A percentile compares a stretch with the other conserved stretches of the same genome.
phyloP scores from a whole-genome alignment of 495 filamentous ascomycete species.

The Glarea lozoyensis region DNA sequence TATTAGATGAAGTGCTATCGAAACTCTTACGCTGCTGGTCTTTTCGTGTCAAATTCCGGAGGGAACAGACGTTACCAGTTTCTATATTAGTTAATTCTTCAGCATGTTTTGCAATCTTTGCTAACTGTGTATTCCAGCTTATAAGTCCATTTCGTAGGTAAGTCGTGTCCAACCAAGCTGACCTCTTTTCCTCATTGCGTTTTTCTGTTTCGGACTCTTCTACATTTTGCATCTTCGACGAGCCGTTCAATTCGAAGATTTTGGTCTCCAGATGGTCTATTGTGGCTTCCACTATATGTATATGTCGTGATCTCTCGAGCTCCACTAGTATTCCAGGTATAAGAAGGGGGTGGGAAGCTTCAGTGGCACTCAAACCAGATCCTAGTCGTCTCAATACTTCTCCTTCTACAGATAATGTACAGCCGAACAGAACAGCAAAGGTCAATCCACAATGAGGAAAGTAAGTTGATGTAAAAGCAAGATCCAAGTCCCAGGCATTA shows the following conservation, averaged over 20 bases:
- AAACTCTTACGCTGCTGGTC: not conserved
- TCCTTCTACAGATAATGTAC: constrained; percentile 10
- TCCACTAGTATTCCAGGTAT: constrained; percentile 23
- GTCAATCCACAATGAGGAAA: constrained; percentile 19
- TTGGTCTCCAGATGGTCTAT: constrained; percentile 19
- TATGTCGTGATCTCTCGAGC: constrained; percentile 20
- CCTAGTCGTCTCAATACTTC: constrained; percentile 16
- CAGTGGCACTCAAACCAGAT: constrained; percentile 1
- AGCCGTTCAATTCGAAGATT: constrained; percentile 20
- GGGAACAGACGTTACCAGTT: no score
- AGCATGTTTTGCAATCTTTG: constrained; percentile 16
- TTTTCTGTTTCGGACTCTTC: constrained; percentile 6
- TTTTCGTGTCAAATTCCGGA: not conserved
- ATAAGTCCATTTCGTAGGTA: constrained; percentile 20
- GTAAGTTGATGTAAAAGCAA: constrained; percentile 24
- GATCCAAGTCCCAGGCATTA: constrained; percentile 24
- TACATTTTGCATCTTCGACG: not conserved
- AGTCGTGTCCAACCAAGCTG: constrained; percentile 20
- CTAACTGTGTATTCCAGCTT: constrained; percentile 20
- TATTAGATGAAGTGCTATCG: not conserved
- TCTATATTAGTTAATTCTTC: constrained; percentile 14
- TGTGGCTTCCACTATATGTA: constrained; percentile 16
- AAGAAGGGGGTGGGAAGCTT: constrained; percentile 23
- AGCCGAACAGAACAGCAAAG: constrained; percentile 24
- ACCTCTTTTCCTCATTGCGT: constrained; percentile 15